phyloP scores from a whole-genome alignment of 2,329 filamentous ascomycete species.

The Claviceps fusiformis region DNA sequence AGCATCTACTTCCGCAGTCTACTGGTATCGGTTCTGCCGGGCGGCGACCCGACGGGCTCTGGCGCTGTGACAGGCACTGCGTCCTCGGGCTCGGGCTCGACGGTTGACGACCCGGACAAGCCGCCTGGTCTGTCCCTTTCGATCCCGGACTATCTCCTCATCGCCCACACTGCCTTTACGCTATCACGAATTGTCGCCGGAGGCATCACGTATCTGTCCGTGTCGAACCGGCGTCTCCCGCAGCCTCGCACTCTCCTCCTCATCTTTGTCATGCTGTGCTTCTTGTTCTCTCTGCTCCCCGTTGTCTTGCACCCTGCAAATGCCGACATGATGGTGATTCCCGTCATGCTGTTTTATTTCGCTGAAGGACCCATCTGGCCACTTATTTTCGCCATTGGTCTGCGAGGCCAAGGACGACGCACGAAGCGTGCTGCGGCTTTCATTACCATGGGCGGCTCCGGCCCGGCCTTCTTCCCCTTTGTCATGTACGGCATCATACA shows the following conservation, averaged over 20 bases:
- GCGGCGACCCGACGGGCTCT: conserved; percentile 9
- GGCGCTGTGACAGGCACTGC: conserved; percentile 12
- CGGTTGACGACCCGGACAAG: conserved; percentile 14
- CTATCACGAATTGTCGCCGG: conserved; percentile 58
- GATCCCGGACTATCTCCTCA: conserved; percentile 52
- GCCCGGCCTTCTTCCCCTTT: conserved; percentile 62
- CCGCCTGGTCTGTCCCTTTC: conserved; percentile 36
- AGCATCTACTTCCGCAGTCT: conserved; percentile 46
- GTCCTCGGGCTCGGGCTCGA: conserved; percentile 12
- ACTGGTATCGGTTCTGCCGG: conserved; percentile 27
- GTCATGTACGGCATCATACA: conserved; percentile 56
- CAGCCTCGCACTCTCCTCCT: conserved; percentile 58
- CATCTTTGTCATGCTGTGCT: conserved; percentile 45
- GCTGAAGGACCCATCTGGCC: conserved; percentile 77
- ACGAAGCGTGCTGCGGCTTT: conserved; percentile 68
- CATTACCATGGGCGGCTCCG: conserved; percentile 63
- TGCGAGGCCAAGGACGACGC: conserved; percentile 66
- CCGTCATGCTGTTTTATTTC: conserved; percentile 60
- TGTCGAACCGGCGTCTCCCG: conserved; percentile 34
- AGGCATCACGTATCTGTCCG: conserved; percentile 45
- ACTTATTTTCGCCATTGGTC: conserved; percentile 64
- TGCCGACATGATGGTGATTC: conserved; percentile 39
- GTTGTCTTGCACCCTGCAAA: conserved; percentile 30
- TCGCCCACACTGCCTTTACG: conserved; percentile 62
- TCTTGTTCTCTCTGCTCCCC: conserved; percentile 39